Percentiles rank a stretch among this genome's conserved stretches.
These are phyloP conservation scores for Yamadazyma spencermartinsiae DNA, from an alignment of 1,139 yeast genomes.

Conservation along the genomic window DNA sequence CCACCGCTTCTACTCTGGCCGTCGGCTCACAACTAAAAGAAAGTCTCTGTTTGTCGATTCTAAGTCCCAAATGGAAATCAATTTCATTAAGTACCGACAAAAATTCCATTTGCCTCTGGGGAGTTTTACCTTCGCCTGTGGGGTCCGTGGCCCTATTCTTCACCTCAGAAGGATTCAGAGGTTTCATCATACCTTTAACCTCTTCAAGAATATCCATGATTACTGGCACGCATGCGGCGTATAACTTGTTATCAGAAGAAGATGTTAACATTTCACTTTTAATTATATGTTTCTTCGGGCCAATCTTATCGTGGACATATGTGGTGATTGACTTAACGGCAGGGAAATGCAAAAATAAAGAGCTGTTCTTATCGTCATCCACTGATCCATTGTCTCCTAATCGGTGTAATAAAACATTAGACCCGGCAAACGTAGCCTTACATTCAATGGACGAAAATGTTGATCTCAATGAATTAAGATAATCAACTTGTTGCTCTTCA, in stretches of 20 bases:
- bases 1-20: conserved; percentile 87
- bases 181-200: conserved; percentile 39
- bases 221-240: conserved; percentile 79
- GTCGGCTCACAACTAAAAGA: conserved; percentile 88
- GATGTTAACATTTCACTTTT: conserved; percentile 60
- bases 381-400: conserved; percentile 34
- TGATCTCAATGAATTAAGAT: conserved; percentile 26
- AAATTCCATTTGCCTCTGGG: conserved; percentile 27
- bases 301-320: conserved; percentile 28
- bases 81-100: conserved; percentile 46
- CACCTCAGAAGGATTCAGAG: conserved; percentile 4
- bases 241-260: conserved; percentile 71
- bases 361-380: conserved; percentile 35
- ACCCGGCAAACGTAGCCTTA: conserved; percentile 65
- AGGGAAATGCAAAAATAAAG: conserved; percentile 74
- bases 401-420: conserved; percentile 56
- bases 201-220: conserved; percentile 57
- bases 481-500: conserved; percentile 20
- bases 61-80: conserved; percentile 64
- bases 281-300: conserved; percentile 42
- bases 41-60: conserved; percentile 70
- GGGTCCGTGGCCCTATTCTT: conserved; percentile 6
- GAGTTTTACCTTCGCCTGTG: conserved; percentile 14
- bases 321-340: conserved; percentile 57
- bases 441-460: conserved; percentile 50